phyloP scores from a whole-genome alignment of 768 basidiomycete species.

The Pleurotus ostreatus region DNA sequence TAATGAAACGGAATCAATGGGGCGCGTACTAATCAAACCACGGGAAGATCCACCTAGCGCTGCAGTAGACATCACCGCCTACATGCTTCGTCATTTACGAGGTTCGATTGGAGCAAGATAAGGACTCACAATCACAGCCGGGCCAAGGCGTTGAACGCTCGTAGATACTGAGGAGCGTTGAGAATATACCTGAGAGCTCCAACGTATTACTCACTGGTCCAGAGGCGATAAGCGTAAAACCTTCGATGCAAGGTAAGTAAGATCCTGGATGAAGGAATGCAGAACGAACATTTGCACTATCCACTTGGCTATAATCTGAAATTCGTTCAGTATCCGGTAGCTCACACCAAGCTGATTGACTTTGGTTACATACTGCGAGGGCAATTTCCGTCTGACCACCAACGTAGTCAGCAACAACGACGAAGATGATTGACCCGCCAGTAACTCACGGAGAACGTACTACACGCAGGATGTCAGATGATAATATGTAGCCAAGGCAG shows the following conservation, averaged over 20 bases:
- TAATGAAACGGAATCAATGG: background rate
- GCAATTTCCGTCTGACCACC: constrained; percentile 14
- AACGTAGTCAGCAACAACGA: background rate
- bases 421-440: background rate
- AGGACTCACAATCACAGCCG: too few relatives aligned
- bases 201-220: constrained; percentile 11
- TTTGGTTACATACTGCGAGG: constrained; percentile 11
- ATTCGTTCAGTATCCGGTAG: background rate
- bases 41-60: constrained; percentile 12
- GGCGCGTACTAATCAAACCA: background rate
- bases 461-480: background rate
- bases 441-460: constrained; percentile 15
- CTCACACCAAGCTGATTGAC: too few relatives aligned
- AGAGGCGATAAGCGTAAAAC: constrained; percentile 17
- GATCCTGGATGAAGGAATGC: background rate
- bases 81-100: too few relatives aligned
- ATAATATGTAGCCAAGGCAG: background rate
- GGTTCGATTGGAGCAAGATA: too few relatives aligned
- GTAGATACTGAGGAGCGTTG: too few relatives aligned
- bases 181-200: too few relatives aligned
- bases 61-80: constrained; percentile 14
- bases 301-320: constrained; percentile 15
- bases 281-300: constrained; percentile 20
- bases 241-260: constrained; percentile 6
- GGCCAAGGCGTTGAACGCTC: too few relatives aligned